Base-by-base conservation (phyloP, 768 basidiomycete species). In the Naematelia encephala region DNA sequence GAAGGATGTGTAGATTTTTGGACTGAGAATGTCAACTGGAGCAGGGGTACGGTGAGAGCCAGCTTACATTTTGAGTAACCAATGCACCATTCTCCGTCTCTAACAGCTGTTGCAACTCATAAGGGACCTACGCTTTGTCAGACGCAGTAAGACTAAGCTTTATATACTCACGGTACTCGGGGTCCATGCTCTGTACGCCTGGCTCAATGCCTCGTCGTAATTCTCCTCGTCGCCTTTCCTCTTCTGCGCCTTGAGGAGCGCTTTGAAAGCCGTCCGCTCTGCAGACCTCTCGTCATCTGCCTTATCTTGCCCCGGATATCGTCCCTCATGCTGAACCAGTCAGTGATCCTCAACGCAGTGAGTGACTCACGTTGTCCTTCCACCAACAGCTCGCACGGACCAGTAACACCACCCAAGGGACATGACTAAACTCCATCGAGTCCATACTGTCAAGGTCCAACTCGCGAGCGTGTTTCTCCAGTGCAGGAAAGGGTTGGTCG, bases 191-290 rank as follows among this genome's bases (percentile, higher is more conserved):
- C 89, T 85, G 75, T 89, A 93, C 0, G 88, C 90, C 73, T 96
- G 89, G 5, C 87, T 82, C 69, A 88, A 84, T 1, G 93, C 94
- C 77, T 98, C 94, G 60, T 96, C 94, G 72, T 92, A 92, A 78
- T 98, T 99, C 80, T 99, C 96, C 72, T 98, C 91, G 72, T 99
- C 96, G 0, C 78, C 66, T 68, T 90, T 91, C 57, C 82, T 72
- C 68, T 86, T 85, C 81, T 86, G 83, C 0, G 79, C 79, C n/a
- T 80, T 77, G 45, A 98, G 78, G 2, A 54, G 56, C 29, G 82
- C 78, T 71, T 92, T 91, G 82, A 97, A 94, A 26, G 82, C 85
- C 61, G 86, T 82, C 68, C 87, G 85, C 66, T 96, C 89, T 11
- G 82, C 85, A 61, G 86, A 82, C 69, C 87, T 85, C 66, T 96